These are phyloP conservation scores for Coffea humblotiana DNA, from an alignment of 305 asterid genomes.

Conservation along the genomic window DNA sequence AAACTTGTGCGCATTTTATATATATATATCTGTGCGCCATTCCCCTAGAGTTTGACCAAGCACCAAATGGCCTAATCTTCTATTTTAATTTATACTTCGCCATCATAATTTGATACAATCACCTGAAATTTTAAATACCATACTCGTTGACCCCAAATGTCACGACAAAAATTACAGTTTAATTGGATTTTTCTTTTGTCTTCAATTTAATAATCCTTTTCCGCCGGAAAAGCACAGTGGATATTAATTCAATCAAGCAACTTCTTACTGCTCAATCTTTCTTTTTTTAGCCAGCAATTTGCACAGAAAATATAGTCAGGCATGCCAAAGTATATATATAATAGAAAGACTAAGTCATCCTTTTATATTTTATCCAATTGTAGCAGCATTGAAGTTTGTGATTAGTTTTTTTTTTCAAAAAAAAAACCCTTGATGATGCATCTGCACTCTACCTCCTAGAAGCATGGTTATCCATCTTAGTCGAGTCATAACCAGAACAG, in stretches of 20 bases:
- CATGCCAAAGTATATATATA: background rate
- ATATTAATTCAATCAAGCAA: background rate
- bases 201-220: background rate
- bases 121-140: background rate
- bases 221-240: background rate
- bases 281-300: background rate
- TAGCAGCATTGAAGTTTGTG: background rate
- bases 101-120: background rate
- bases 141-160: constrained; percentile 1
- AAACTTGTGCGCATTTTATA: too few species aligned
- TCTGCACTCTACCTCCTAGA: constrained; percentile 2
- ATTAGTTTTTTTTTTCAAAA: background rate
- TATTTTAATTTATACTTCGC: background rate
- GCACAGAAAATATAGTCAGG: constrained; percentile 3
- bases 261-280: background rate
- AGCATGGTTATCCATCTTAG: background rate
- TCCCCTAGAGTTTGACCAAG: constrained; percentile 8
- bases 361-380: background rate
- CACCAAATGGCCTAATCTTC: background rate
- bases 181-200: constrained; percentile 11
- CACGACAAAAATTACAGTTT: background rate
- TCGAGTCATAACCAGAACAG: too few species aligned
- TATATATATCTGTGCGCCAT: too few species aligned
- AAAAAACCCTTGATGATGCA: constrained; percentile 1
- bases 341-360: background rate